Base-by-base conservation (phyloP, 495 filamentous ascomycete species). In the Trichoderma reesei region DNA sequence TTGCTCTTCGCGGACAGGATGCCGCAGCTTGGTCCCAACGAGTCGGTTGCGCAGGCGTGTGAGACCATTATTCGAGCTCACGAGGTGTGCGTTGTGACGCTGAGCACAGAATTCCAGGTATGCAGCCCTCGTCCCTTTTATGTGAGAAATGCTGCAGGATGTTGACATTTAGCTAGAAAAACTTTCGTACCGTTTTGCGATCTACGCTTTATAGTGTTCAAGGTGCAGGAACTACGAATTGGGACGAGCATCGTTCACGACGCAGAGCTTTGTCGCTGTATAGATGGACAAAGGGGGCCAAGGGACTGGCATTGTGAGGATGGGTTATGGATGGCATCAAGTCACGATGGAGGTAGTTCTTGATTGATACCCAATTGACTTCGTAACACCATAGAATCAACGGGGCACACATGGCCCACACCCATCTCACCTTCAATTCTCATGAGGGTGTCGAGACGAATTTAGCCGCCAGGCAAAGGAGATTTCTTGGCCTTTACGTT, bases 261-360 rank as follows among this genome's bases (percentile, higher is more conserved):
- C 72, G 87, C 62, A 79, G 88, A n/a, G 85, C 89, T 26, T 75
- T 91, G 5, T 79, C 85, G 41, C 75, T 90, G 61, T 91, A 91
- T 69, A 79, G 88, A 67, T 90, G 88, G 88, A 86, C 85, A 37
- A 86, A 85, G 20, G 86, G 88, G 68, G 87, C 87, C 59, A 87
- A 83, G 60, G 88, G 88, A 16, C 75, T 90, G 41, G 88, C 71
- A 98, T 98, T 95, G 95, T 98, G 81, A 86, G 98, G 67, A 92
- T 96, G 86, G 93, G 97, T 84, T 82, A 98, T 31, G 95, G 93
- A 34, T 33, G 7, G 34, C 26, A 26, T 26, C 26, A 26, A 26
- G 26, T 26, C 0, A 26, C 26, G 26, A 26, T 26, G 51, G 20
- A 18, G 44, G 5, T 16, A 6, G 5, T 48, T 26, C 44, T 20